A percentile compares a stretch with the other conserved stretches of the same genome.
Evolutionary conservation across 2,329 filamentous ascomycete genomes (phyloP).

Genomic region (Aureobasidium musti): DNA sequence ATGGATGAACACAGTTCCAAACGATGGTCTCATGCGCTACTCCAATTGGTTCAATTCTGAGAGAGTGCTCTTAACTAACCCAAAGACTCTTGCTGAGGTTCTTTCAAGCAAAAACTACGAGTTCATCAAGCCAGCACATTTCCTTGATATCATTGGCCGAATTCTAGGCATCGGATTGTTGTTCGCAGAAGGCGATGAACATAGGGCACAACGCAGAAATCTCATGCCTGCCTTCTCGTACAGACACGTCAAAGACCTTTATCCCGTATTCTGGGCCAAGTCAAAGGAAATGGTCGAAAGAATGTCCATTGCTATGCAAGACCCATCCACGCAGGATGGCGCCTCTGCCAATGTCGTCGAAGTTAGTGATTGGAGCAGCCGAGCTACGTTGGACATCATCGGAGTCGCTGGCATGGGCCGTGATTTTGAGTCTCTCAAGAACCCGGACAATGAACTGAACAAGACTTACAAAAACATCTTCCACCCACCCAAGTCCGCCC

Average conservation of each 20-base stretch:
- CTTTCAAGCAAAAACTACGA: constrained; percentile 55
- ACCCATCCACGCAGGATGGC: constrained; percentile 34
- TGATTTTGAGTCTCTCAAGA: constrained; percentile 56
- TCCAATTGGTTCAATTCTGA: constrained; percentile 51
- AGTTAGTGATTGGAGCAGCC: constrained; percentile 51
- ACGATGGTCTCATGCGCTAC: constrained; percentile 59
- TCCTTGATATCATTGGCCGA: constrained; percentile 59
- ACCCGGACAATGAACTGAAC: constrained; percentile 56
- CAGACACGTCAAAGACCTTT: constrained; percentile 54
- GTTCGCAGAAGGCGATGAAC: constrained; percentile 86
- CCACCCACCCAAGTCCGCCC: constrained; percentile 51
- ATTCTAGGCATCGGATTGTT: constrained; percentile 72
- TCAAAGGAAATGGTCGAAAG: constrained; percentile 45
- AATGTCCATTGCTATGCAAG: constrained; percentile 41
- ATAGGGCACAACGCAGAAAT: constrained; percentile 62
- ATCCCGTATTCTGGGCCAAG: constrained; percentile 54
- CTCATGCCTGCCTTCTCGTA: constrained; percentile 55
- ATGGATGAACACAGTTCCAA: constrained; percentile 57
- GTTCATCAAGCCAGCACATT: constrained; percentile 51
- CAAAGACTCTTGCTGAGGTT: constrained; percentile 53
- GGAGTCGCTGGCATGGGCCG: constrained; percentile 59
- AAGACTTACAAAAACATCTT: constrained; percentile 56
- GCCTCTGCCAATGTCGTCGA: constrained; percentile 45
- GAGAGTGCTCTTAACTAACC: constrained; percentile 49
- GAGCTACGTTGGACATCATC: constrained; percentile 61